Conservation (phyloP, 148 eudicot genomes). For the Camellia lanceoleosa region DNA sequence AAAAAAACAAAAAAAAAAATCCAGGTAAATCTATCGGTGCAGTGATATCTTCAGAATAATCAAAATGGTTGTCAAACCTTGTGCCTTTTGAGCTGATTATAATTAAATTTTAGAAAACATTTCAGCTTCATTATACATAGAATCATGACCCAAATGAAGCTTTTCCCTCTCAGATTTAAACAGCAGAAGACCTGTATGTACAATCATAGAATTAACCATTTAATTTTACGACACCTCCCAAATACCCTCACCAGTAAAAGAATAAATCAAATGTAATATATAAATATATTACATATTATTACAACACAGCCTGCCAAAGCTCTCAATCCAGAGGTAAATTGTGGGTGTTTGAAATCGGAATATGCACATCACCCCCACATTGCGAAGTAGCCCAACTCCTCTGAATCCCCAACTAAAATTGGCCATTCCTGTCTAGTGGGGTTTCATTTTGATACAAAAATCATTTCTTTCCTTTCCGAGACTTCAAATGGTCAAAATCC, state of each 20-base stretch:
- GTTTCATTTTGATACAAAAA: no score
- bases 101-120: background rate
- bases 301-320: background rate
- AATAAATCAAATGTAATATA: background rate
- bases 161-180: background rate
- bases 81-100: background rate
- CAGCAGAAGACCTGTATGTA: background rate
- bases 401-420: background rate
- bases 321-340: background rate
- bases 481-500: background rate
- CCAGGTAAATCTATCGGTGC: background rate
- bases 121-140: background rate
- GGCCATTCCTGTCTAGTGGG: no score
- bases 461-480: background rate
- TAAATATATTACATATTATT: background rate
- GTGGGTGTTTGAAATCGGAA: background rate
- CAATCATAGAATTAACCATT: background rate
- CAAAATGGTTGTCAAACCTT: conserved; percentile 2
- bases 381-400: background rate
- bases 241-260: background rate
- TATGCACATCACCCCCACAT: background rate
- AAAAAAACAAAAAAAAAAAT: background rate
- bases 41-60: background rate
- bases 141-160: background rate
- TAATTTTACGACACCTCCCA: background rate